Conservation (phyloP, 495 filamentous ascomycete genomes). For the Xylaria scruposa region DNA sequence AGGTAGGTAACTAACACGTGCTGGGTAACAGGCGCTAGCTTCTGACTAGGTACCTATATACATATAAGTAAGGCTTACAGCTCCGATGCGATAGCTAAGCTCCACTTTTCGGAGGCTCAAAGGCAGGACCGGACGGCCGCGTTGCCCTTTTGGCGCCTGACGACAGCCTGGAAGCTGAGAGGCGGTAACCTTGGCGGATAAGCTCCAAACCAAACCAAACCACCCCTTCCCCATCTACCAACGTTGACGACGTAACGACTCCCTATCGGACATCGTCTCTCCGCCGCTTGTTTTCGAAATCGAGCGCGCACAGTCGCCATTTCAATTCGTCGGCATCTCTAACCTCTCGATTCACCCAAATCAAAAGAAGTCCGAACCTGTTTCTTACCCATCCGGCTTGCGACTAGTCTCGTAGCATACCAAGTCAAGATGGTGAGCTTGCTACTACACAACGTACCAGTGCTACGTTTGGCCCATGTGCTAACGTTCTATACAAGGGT, state of each 20-base stretch:
- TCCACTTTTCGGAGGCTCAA: slow-evolving; percentile 5
- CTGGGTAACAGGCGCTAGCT: too few relatives aligned
- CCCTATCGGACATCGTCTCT: background rate
- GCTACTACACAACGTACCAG: background rate
- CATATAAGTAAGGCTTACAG: too few relatives aligned
- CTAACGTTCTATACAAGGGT: slow-evolving; percentile 58
- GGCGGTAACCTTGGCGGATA: background rate
- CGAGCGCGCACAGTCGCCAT: background rate
- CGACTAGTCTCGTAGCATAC: slow-evolving; percentile 26
- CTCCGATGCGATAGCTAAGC: background rate
- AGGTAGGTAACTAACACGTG: too few relatives aligned
- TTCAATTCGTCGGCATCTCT: background rate
- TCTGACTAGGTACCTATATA: too few relatives aligned
- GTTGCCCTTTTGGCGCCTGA: slow-evolving; percentile 39
- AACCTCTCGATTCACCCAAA: background rate
- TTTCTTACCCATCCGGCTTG: background rate
- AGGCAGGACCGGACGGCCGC: slow-evolving; percentile 32
- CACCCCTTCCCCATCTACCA: background rate
- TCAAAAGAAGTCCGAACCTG: background rate
- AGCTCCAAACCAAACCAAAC: background rate
- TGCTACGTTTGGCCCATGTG: background rate
- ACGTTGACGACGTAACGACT: background rate
- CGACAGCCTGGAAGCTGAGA: slow-evolving; percentile 11
- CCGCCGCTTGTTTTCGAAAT: background rate
- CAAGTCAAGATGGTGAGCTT: slow-evolving; percentile 35